phyloP scores from a whole-genome alignment of 805 yeast genomes.

The Cyberlindnera bimundalis region DNA sequence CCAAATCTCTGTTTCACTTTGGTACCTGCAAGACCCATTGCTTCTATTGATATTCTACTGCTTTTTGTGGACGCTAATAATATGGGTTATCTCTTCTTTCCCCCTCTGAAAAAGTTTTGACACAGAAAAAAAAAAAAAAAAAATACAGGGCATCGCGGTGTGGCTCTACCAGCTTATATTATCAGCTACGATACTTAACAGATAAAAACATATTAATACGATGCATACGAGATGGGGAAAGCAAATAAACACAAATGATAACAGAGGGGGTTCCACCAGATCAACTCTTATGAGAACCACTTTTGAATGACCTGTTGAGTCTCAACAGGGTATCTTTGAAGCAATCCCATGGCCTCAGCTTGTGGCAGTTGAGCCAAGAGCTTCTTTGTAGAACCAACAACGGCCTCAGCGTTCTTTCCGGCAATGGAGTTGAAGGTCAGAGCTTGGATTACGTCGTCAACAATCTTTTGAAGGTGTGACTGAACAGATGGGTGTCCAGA shows the following conservation, averaged over 20 bases:
- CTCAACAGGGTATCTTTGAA: conserved; percentile 60
- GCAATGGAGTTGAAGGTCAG: conserved; percentile 59
- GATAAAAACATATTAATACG: not conserved
- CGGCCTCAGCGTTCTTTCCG: conserved; percentile 69
- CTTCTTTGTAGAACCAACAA: conserved; percentile 59
- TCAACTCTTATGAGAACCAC: conserved; percentile 48
- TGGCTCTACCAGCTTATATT: not conserved
- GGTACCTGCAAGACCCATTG: conserved; percentile 80
- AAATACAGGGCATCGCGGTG: not conserved
- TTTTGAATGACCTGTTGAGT: conserved; percentile 57
- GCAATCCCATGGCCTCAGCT: conserved; percentile 59
- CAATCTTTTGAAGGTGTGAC: conserved; percentile 52
- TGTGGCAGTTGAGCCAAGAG: conserved; percentile 65
- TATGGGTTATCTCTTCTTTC: not conserved
- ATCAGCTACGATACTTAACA: not conserved
- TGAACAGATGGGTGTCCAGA: conserved; percentile 58
- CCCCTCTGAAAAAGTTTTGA: conserved; percentile 2
- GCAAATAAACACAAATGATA: not conserved
- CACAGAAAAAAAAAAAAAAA: not conserved
- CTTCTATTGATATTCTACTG: not conserved
- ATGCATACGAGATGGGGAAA: not conserved
- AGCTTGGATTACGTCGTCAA: conserved; percentile 73
- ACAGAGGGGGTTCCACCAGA: too few relatives aligned
- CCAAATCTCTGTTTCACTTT: conserved; percentile 84
- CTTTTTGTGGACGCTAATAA: not conserved